Evolutionary conservation across 2,329 filamentous ascomycete species (phyloP), one percentile per base, ranked within the genome.

Genomic region (Curvularia sp.): DNA sequence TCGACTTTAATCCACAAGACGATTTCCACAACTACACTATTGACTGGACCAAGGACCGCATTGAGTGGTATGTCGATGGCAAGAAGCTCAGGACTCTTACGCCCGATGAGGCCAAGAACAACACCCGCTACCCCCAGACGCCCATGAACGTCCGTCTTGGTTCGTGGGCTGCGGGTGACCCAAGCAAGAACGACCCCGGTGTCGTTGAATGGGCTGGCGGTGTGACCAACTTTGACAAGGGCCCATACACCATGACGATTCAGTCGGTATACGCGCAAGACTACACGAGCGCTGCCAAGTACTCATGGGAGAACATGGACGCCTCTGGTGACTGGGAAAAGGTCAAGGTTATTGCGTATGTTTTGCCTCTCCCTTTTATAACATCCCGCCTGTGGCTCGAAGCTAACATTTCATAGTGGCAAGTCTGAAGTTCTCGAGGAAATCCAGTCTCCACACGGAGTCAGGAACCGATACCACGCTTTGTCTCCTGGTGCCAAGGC

Each of bases 161-260:
- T 63, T 84, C 85, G 65, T 91, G 89, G 88, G 84, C 86, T 48
- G 86, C 81, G 53, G 86, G 86, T 55, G 79, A 84, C 68, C 77
- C 79, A 58, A 75, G 79, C 63, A 74, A 75, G 61, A 77, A 78
- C 65, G 63, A 69, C 35, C 62, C 65, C 15, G 70, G 68, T 53
- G 68, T 70, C 15, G 66, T 73, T 5, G 65, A 84, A 59, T 89
- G 87, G 87, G 86, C 86, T 55, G 89, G 88, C 63, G 89, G 89
- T 60, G 79, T 81, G 52, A 91, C 89, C 42, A 83, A 92, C 74
- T 93, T 88, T 75, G 72, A 75, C 49, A 70, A 85, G 26, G 88
- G 81, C 0, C 91, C 91, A 0, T 94, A 86, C 79, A 87, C 83
- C 67, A 93, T 93, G 90, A 87, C 85, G 60, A 84, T 94, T 64